Evolutionary conservation across 495 filamentous ascomycete species (phyloP).

Genomic region (Neurospora tetrasperma): DNA sequence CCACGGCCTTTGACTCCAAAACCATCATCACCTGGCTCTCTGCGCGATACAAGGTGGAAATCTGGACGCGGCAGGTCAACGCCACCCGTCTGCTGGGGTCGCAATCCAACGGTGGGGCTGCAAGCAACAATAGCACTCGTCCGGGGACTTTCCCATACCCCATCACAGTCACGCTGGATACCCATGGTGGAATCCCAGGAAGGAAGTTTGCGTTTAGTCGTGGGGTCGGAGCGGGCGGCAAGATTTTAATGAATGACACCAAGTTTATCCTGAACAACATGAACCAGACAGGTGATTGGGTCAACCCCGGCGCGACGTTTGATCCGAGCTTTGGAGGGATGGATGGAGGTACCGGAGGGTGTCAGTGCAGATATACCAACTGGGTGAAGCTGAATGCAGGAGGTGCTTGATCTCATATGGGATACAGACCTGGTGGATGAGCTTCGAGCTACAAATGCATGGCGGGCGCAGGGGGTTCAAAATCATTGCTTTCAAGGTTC

Average conservation of each 20-base stretch:
- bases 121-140: slow-evolving; percentile 19
- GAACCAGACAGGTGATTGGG: slow-evolving; percentile 45
- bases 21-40: slow-evolving; percentile 70
- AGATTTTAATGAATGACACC: slow-evolving; percentile 41
- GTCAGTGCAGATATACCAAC: slow-evolving; percentile 65
- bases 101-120: slow-evolving; percentile 4
- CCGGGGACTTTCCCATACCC: slow-evolving; percentile 82
- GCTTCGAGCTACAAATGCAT: neutral
- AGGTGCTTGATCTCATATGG: neutral
- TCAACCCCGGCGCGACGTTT: slow-evolving; percentile 44
- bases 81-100: slow-evolving; percentile 32
- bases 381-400: slow-evolving; percentile 31
- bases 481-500: neutral
- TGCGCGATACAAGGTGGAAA: slow-evolving; percentile 79
- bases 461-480: neutral
- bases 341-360: slow-evolving; percentile 66
- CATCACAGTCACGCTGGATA: slow-evolving; percentile 69
- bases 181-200: slow-evolving; percentile 56
- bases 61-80: slow-evolving; percentile 63
- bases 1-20: slow-evolving; percentile 46
- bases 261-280: slow-evolving; percentile 51
- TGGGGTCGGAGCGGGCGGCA: slow-evolving; percentile 42
- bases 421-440: neutral
- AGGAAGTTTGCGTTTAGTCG: slow-evolving; percentile 67
- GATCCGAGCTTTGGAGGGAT: slow-evolving; percentile 42